Base-by-base conservation (phyloP, 2,329 filamentous ascomycete species). In the Apiospora koreana region DNA sequence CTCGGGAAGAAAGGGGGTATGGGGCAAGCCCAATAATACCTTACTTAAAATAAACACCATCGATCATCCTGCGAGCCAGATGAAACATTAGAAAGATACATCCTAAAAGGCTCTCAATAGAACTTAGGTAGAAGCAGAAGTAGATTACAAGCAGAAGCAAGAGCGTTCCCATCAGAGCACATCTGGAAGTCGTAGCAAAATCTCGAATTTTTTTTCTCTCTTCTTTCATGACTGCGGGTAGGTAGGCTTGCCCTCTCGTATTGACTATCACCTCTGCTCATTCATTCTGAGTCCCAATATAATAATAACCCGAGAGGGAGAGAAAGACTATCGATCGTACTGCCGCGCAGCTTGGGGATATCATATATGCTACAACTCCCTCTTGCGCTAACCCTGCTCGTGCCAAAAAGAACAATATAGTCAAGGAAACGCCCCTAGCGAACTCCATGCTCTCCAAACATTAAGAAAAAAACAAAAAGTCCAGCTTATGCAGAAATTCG, bases 401-500 rank as follows among this genome's bases (percentile, higher is more conserved):
- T 38, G 31, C 21, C 54, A 38, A 62, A 38, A 62, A 38, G 54
- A 62, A 38, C 28, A 35, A 38, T 35, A 38, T 38, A 62, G n/a
- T 62, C 54, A 62, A 62, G 54, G 54, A 62, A 62, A n/a, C 10
- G 3, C 23, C 54, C 28, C 54, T 18, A 38, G 54, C 50, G 18
- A 58, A 58, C 54, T 62, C 54, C 54, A 62, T 35, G 54, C 54
- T 23, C 54, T 16, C 31, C 31, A 62, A 62, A 62, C 18, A 28
- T 62, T 10, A 9, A 7, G n/a, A 62, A 5, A 38, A 38, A 12
- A 38, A n/a, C n/a, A 3, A 62, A 62, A 62, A 62, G 54, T 9
- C 54, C 54, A 62, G 54, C 54, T 62, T 62, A 62, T 62, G 54
- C 54, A 62, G 31, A 38, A 62, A 62, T n/a, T n/a, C 54, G n/a